Conservation (phyloP, 1,284 basidiomycete genomes). For the Omphalotus olearius region DNA sequence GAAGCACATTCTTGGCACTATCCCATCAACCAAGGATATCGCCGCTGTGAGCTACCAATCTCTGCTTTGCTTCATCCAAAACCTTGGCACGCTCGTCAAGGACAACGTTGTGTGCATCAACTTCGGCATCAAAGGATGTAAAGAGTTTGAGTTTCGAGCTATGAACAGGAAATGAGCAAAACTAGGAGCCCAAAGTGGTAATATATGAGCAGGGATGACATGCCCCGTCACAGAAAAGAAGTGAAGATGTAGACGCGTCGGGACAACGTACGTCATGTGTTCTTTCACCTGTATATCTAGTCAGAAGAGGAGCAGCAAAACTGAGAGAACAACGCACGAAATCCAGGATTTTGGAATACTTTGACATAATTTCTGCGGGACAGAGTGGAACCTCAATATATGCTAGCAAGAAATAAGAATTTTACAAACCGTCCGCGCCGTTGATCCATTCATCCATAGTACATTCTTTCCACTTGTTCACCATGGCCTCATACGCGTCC, state of each 20-base stretch:
- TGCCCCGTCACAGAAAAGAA: background rate
- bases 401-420: background rate
- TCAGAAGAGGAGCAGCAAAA: background rate
- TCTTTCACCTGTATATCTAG: constrained; percentile 27
- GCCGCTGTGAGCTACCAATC: constrained; percentile 27
- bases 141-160: constrained; percentile 31
- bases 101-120: constrained; percentile 25
- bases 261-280: constrained; percentile 28
- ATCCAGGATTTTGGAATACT: constrained; percentile 31
- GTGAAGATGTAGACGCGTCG: background rate
- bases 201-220: background rate
- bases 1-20: background rate
- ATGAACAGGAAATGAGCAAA: background rate
- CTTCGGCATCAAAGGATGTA: constrained; percentile 23
- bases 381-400: background rate
- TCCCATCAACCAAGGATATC: constrained; percentile 19
- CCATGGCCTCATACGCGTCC: constrained; percentile 28
- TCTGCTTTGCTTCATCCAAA: constrained; percentile 23
- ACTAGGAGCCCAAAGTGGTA: background rate
- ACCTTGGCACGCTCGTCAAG: constrained; percentile 24
- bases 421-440: constrained; percentile 29
- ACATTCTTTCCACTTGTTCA: constrained; percentile 30
- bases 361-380: constrained; percentile 26
- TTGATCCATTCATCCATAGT: constrained; percentile 34
- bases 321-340: constrained; percentile 24